Evolutionary conservation across 306 rosid species (phyloP).

Genomic region (Pterocarpus santalinus): DNA sequence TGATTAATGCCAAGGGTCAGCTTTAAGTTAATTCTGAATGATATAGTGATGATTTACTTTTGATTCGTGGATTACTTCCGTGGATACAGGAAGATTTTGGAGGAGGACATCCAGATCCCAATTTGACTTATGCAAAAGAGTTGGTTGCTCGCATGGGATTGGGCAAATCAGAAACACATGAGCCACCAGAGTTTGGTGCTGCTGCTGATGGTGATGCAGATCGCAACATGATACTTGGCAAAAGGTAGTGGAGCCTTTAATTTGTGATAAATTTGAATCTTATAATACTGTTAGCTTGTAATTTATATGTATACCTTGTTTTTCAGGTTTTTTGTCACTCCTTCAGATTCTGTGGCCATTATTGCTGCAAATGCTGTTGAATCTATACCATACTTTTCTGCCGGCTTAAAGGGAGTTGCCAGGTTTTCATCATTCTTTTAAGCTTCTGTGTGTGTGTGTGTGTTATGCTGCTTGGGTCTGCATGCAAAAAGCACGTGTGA

Average conservation of each 20-base stretch:
- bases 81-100: constrained; percentile 95
- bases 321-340: constrained; percentile 94
- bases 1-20: constrained; percentile 16
- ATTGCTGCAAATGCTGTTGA: constrained; percentile 99
- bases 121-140: constrained; percentile 97
- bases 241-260: constrained; percentile 66
- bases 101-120: constrained; percentile 99
- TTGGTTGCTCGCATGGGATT: constrained; percentile 94
- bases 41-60: constrained; percentile 15
- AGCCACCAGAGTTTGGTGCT: constrained; percentile 98
- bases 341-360: constrained; percentile 98
- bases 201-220: constrained; percentile 99
- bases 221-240: constrained; percentile 98
- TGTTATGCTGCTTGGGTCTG: background rate
- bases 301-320: constrained; percentile 24
- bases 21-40: constrained; percentile 29
- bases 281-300: constrained; percentile 22
- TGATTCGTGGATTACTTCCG: constrained; percentile 45
- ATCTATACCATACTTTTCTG: constrained; percentile 91
- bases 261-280: constrained; percentile 27
- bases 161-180: constrained; percentile 78
- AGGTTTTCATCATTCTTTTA: constrained; percentile 62
- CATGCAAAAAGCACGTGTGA: constrained; percentile 10
- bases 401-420: constrained; percentile 99
- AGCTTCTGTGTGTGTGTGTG: constrained; percentile 14